Conservation (phyloP, 202 grass and related monocot species). For the Eragrostis tef region DNA sequence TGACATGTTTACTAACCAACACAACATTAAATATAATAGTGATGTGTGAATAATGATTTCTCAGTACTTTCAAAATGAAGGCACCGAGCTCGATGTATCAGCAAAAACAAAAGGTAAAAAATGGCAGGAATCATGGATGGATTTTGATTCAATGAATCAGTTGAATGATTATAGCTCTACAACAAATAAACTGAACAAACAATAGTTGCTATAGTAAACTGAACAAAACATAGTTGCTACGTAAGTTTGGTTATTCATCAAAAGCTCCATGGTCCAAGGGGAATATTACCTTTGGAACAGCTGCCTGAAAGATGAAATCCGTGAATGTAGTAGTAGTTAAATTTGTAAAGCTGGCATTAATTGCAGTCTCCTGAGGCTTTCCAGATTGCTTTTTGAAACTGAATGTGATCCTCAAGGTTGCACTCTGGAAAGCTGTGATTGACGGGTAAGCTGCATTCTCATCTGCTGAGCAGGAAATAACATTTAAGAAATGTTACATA, state of each 20-base stretch:
- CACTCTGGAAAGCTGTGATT: constrained; percentile 91
- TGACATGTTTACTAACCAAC: neutral
- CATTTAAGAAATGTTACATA: constrained; percentile 2
- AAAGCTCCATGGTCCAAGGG: neutral
- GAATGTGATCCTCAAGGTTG: constrained; percentile 78
- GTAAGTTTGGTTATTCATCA: neutral
- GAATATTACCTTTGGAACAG: constrained; percentile 87
- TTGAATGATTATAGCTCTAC: constrained; percentile 23
- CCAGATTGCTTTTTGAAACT: constrained; percentile 75
- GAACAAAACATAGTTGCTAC: constrained; percentile 3
- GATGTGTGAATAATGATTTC: neutral
- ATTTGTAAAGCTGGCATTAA: constrained; percentile 84
- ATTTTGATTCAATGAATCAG: constrained; percentile 27
- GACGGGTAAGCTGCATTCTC: constrained; percentile 57
- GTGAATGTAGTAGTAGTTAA: constrained; percentile 70
- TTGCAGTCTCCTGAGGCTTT: constrained; percentile 77
- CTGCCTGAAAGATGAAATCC: constrained; percentile 96
- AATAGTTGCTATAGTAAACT: constrained; percentile 8
- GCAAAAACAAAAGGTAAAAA: constrained; percentile 31
- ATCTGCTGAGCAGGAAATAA: constrained; percentile 49
- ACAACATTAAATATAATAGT: neutral
- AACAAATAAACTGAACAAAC: constrained; percentile 15
- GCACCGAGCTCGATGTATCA: neutral
- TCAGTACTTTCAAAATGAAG: constrained; percentile 15
- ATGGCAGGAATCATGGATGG: neutral